Conservation (phyloP, 176 grass and related monocot genomes). For the Tuctoria greenei region DNA sequence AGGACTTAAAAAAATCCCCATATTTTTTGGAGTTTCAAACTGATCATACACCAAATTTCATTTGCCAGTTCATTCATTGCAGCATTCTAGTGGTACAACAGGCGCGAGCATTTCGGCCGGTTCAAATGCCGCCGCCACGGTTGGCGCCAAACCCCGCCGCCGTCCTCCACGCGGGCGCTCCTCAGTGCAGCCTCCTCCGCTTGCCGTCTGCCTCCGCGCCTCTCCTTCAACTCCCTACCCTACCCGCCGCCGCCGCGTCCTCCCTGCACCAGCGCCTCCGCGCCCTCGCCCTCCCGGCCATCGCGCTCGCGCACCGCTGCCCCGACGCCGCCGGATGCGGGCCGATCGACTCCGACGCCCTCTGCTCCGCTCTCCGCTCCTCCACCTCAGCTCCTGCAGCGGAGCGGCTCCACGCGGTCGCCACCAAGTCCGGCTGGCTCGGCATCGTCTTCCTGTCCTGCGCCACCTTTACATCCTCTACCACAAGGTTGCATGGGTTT, state of each 20-base stretch:
- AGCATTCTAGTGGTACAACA: no score
- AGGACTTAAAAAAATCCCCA: background rate
- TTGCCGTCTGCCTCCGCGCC: constrained; percentile 15
- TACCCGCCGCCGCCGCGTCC: constrained; percentile 40
- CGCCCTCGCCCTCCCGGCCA: constrained; percentile 38
- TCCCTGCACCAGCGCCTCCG: constrained; percentile 35
- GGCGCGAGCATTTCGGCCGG: background rate
- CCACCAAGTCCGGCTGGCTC: constrained; percentile 49
- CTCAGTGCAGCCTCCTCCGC: constrained; percentile 26
- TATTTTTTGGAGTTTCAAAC: background rate
- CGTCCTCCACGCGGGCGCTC: constrained; percentile 50
- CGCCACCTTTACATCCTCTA: background rate
- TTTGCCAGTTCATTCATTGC: background rate
- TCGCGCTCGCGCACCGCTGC: constrained; percentile 42
- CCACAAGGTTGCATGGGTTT: background rate
- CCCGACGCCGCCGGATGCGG: constrained; percentile 21
- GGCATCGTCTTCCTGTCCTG: constrained; percentile 65
- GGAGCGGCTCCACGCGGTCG: constrained; percentile 34
- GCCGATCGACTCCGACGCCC: constrained; percentile 57
- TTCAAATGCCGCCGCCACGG: constrained; percentile 22
- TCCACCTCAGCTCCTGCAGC: constrained; percentile 11
- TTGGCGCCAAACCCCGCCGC: constrained; percentile 40
- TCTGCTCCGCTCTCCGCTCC: constrained; percentile 50
- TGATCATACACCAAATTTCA: background rate
- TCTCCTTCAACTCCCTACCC: constrained; percentile 51